phyloP scores from a whole-genome alignment of 2,329 filamentous ascomycete genomes.

The Colletotrichum echinochloae region DNA sequence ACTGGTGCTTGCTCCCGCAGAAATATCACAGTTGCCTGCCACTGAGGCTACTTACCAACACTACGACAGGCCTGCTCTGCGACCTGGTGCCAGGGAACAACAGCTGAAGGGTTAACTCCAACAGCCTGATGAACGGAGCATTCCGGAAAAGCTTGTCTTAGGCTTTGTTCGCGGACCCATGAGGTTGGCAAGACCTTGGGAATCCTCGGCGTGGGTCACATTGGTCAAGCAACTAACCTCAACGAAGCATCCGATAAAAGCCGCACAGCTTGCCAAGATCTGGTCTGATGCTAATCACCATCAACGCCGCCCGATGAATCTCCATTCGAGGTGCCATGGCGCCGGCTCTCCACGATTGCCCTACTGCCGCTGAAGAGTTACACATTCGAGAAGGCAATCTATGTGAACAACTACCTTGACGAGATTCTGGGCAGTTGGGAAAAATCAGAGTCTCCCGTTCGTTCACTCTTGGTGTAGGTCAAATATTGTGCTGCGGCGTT shows the following conservation, averaged over 20 bases:
- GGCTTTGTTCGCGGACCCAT: slow-evolving; percentile 51
- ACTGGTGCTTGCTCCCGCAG: slow-evolving; percentile 43
- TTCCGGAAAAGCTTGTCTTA: slow-evolving; percentile 43
- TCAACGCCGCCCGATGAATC: slow-evolving; percentile 69
- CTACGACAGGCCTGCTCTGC: slow-evolving; percentile 51
- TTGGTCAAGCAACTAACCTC: slow-evolving; percentile 53
- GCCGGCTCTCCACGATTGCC: slow-evolving; percentile 63
- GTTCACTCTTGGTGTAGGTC: neutral
- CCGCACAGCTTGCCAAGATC: slow-evolving; percentile 62
- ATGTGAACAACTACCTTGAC: slow-evolving; percentile 69
- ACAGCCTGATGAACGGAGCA: slow-evolving; percentile 43
- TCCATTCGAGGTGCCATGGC: slow-evolving; percentile 64
- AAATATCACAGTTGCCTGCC: slow-evolving; percentile 44
- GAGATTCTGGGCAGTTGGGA: slow-evolving; percentile 58
- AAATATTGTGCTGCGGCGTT: neutral
- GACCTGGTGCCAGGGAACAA: slow-evolving; percentile 47
- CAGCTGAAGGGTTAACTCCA: slow-evolving; percentile 46
- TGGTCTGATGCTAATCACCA: slow-evolving; percentile 64
- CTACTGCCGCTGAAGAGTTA: slow-evolving; percentile 65
- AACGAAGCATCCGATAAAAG: slow-evolving; percentile 65
- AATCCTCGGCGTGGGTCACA: slow-evolving; percentile 54
- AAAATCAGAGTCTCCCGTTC: too few species aligned
- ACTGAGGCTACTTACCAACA: slow-evolving; percentile 56
- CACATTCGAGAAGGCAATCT: slow-evolving; percentile 69
- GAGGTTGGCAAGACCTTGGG: slow-evolving; percentile 51